A percentile compares a stretch with the other conserved stretches of the same genome.
Conservation (phyloP, 1,284 basidiomycete species). For the Flammula alnicola region DNA sequence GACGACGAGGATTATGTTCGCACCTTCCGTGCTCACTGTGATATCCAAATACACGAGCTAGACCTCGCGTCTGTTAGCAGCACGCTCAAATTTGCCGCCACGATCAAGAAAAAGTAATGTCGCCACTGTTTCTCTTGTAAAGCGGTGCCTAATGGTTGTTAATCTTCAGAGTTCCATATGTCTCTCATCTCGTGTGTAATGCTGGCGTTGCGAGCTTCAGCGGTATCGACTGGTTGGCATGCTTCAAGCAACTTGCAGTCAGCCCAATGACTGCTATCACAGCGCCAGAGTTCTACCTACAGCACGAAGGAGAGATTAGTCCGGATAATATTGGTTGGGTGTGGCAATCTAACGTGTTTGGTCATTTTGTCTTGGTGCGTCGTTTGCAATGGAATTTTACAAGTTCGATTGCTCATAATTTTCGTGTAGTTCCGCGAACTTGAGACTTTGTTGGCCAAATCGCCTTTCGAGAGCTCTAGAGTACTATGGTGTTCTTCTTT, state of each 20-base stretch:
- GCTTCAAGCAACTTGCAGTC: constrained; percentile 55
- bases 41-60: constrained; percentile 63
- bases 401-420: background rate
- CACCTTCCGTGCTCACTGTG: constrained; percentile 64
- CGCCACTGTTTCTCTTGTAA: constrained; percentile 28
- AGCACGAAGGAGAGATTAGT: constrained; percentile 65
- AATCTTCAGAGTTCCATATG: constrained; percentile 72
- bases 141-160: constrained; percentile 2
- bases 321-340: constrained; percentile 78
- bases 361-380: constrained; percentile 81
- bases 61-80: constrained; percentile 71
- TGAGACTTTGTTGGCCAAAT: constrained; percentile 51
- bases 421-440: constrained; percentile 60
- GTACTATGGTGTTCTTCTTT: constrained; percentile 85
- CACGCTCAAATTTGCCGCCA: constrained; percentile 66
- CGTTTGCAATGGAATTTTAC: background rate
- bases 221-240: constrained; percentile 58
- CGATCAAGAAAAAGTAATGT: constrained; percentile 55
- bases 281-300: constrained; percentile 64
- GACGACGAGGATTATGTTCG: constrained; percentile 54
- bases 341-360: constrained; percentile 88
- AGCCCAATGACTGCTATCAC: constrained; percentile 57
- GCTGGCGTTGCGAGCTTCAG: constrained; percentile 76
- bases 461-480: constrained; percentile 52
- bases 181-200: constrained; percentile 84